Percentiles rank a stretch among this genome's conserved stretches.
These are phyloP conservation scores for Mycosphaerella sp. DNA, from an alignment of 2,329 filamentous ascomycete genomes.

Conservation along the genomic window DNA sequence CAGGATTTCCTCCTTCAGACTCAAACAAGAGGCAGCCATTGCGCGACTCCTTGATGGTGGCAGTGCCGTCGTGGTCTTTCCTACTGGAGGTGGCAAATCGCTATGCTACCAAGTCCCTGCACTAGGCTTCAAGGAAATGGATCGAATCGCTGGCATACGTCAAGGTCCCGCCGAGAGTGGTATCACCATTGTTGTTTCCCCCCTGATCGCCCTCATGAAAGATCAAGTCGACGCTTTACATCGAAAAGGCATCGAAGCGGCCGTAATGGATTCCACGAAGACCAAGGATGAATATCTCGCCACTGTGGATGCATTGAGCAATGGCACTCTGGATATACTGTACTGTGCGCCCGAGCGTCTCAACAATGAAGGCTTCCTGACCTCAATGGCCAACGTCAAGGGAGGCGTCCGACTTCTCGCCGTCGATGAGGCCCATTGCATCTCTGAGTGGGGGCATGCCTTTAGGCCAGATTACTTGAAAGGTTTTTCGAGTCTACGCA, in stretches of 20 bases:
- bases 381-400: constrained; percentile 48
- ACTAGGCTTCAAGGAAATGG: constrained; percentile 39
- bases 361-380: constrained; percentile 56
- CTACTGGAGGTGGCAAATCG: constrained; percentile 36
- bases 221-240: constrained; percentile 53
- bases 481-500: too few relatives aligned
- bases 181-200: constrained; percentile 52
- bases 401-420: constrained; percentile 53
- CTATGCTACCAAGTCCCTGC: constrained; percentile 43
- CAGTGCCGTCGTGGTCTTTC: constrained; percentile 41
- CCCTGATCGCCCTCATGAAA: constrained; percentile 54
- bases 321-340: constrained; percentile 48
- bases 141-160: constrained; percentile 29
- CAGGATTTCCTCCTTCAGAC: constrained; percentile 38
- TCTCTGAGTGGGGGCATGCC: constrained; percentile 41
- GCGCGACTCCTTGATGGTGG: constrained; percentile 39
- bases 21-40: constrained; percentile 44
- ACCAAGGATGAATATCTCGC: constrained; percentile 36
- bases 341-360: constrained; percentile 56
- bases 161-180: constrained; percentile 37
- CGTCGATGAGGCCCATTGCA: constrained; percentile 54
- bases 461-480: constrained; percentile 34
- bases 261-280: constrained; percentile 52
- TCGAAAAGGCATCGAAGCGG: constrained; percentile 47
- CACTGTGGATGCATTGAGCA: constrained; percentile 42